Evolutionary conservation across 139 green algal species (phyloP), one percentile per base, ranked within the genome.

Genomic region (Spirogloea muscicola): DNA sequence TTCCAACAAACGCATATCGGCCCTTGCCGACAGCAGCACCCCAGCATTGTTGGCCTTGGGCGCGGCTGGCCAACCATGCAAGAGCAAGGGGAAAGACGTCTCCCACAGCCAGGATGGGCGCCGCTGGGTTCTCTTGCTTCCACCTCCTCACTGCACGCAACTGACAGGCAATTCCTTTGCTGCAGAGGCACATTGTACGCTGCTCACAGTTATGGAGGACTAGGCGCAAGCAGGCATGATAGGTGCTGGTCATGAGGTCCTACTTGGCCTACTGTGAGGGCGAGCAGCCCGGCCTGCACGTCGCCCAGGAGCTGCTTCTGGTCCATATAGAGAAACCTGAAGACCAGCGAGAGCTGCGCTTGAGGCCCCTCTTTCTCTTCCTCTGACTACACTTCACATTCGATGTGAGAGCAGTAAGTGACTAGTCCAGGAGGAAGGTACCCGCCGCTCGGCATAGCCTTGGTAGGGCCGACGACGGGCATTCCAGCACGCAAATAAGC

Each of bases 301-400:
- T 81, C 73, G 18, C 55, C 39, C 9, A 72, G 38, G 1, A 81
- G 68, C 73, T 81, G 73, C 51, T 33, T 77, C 1, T 68, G 38
- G 51, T 81, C 73, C 73, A 81, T 81, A 39, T 81, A 81, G 31
- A 81, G 41, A 68, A 81, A 81, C 27, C 68, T 77, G 68, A 34
- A 63, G 33, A 9, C 60, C n/a, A n/a, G n/a, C n/a, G n/a, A n/a
- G n/a, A n/a, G n/a, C n/a, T n/a, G n/a, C n/a, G n/a, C n/a, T n/a
- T n/a, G n/a, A n/a, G n/a, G n/a, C n/a, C n/a, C n/a, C n/a, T n/a
- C n/a, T n/a, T n/a, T n/a, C n/a, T n/a, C n/a, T n/a, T n/a, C n/a
- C n/a, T n/a, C n/a, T n/a, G n/a, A n/a, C n/a, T n/a, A n/a, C n/a
- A n/a, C n/a, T n/a, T n/a, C n/a, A n/a, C n/a, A n/a, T n/a, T n/a